A percentile compares a stretch with the other conserved stretches of the same genome.
These are phyloP conservation scores for Zygoascus sp. DNA, from an alignment of 1,139 yeast species.

Conservation along the genomic window DNA sequence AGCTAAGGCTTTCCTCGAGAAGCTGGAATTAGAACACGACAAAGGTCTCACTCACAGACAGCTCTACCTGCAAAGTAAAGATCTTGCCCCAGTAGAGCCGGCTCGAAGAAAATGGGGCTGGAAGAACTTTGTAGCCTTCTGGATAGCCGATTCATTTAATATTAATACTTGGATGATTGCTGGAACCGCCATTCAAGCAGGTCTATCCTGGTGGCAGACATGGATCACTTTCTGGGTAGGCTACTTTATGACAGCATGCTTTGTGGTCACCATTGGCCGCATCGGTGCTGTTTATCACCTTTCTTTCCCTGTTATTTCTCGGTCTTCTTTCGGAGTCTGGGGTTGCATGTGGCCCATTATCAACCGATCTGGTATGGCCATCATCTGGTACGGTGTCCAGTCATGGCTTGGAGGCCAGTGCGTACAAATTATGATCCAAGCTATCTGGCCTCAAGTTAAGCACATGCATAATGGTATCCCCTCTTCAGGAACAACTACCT, in stretches of 20 bases:
- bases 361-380: constrained; percentile 70
- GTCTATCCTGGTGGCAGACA: constrained; percentile 87
- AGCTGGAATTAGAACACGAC: constrained; percentile 23
- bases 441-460: constrained; percentile 42
- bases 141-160: constrained; percentile 86
- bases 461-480: constrained; percentile 44
- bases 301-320: constrained; percentile 37
- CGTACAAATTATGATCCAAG: constrained; percentile 50
- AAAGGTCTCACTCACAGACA: constrained; percentile 21
- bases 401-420: constrained; percentile 80
- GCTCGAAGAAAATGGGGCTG: constrained; percentile 69
- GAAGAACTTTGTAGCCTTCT: constrained; percentile 71
- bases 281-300: constrained; percentile 38
- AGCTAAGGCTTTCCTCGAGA: constrained; percentile 11
- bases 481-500: constrained; percentile 55
- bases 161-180: constrained; percentile 91
- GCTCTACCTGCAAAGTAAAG: constrained; percentile 54
- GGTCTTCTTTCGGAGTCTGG: constrained; percentile 38
- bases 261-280: constrained; percentile 35
- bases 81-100: constrained; percentile 70
- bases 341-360: constrained; percentile 39
- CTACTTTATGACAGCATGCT: constrained; percentile 31
- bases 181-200: constrained; percentile 69
- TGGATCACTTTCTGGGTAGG: constrained; percentile 76
- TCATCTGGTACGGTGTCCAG: constrained; percentile 83